Percentiles rank a stretch among this genome's conserved stretches.
phyloP scores from a whole-genome alignment of 192 early-diverging fungal species.

The Coemansia sp. region DNA sequence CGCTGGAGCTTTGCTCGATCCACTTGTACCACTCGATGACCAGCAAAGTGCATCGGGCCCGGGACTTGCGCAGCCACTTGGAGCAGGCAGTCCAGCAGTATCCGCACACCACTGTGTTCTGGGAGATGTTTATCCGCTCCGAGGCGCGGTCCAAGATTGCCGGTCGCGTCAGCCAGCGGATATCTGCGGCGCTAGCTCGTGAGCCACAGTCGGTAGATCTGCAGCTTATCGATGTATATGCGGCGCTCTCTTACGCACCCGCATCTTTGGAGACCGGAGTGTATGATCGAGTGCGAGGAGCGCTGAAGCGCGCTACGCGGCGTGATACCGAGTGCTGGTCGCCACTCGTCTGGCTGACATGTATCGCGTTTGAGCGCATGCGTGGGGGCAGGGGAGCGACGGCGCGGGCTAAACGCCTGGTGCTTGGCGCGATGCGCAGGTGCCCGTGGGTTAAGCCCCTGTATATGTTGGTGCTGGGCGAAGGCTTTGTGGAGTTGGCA shows the following conservation, averaged over 20 bases:
- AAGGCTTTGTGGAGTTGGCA: conserved; percentile 1
- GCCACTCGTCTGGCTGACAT: conserved; percentile 10
- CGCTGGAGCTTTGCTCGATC: conserved; percentile 31
- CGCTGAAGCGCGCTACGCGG: conserved; percentile 14
- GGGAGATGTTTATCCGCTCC: conserved; percentile 28
- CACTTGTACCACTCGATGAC: conserved; percentile 23
- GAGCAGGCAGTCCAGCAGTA: conserved; percentile 2
- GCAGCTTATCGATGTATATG: background rate
- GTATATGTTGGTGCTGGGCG: conserved; percentile 23
- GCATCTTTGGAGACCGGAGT: background rate
- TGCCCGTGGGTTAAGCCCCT: conserved; percentile 40
- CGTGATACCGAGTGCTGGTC: conserved; percentile 12
- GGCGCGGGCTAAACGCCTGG: conserved; percentile 1
- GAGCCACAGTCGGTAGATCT: background rate
- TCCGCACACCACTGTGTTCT: conserved; percentile 27
- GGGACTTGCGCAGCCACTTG: conserved; percentile 27
- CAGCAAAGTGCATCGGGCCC: conserved; percentile 16
- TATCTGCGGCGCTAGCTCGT: background rate
- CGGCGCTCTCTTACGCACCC: background rate
- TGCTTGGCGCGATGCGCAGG: conserved; percentile 12
- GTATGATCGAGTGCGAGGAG: background rate
- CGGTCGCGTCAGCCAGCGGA: conserved; percentile 2
- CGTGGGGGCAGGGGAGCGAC: background rate
- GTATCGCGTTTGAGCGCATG: conserved; percentile 12
- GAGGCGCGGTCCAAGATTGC: conserved; percentile 14